Evolutionary conservation across 2,329 filamentous ascomycete species (phyloP), one percentile per base, ranked within the genome.

Genomic region (Chrysoporthe puriensis): DNA sequence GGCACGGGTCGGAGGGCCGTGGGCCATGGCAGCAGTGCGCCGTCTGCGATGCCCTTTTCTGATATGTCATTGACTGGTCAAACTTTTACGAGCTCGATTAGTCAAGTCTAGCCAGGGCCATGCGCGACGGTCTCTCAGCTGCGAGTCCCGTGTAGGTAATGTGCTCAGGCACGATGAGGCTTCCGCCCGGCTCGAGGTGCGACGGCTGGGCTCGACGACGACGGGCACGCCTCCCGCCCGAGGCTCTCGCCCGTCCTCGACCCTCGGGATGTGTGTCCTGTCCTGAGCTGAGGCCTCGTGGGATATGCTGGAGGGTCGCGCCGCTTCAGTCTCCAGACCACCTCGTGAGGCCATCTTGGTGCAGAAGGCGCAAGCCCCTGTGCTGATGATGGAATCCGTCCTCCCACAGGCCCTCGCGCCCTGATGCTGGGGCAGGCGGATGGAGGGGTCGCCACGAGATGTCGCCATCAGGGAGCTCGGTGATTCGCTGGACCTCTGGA

Each of bases 381-480:
- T 58, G 43, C 62, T 56, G 62, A 69, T 69, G 68, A 54, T 68
- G 68, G 54, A 63, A 69, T 69, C 21, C 18, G 21, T 16, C 16
- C 40, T 60, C 40, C 32, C 46, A 26, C 52, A 26, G 26, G 26
- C 26, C 26, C 26, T 26, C 26, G 26, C 26, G 26, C 26, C 26
- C 26, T 26, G 26, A 26, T 26, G 26, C 26, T 26, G 40, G 36
- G 14, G 32, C 42, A 21, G 21, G 26, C 32, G 42, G 56, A 57
- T 62, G 64, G 68, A 63, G 68, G 68, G 62, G 68, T 62, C 26
- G 44, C 58, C 40, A 48, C 52, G 59, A 16, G n/a, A 69, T 69
- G 59, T 48, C 65, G 65, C 68, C 68, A 69, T 65, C 68, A 56
- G 13, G 44, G 42, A 68, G 66, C 68, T 68, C 62, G 13, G 46